Evolutionary conservation across 768 basidiomycete species (phyloP).

Genomic region (Suillus lakei): DNA sequence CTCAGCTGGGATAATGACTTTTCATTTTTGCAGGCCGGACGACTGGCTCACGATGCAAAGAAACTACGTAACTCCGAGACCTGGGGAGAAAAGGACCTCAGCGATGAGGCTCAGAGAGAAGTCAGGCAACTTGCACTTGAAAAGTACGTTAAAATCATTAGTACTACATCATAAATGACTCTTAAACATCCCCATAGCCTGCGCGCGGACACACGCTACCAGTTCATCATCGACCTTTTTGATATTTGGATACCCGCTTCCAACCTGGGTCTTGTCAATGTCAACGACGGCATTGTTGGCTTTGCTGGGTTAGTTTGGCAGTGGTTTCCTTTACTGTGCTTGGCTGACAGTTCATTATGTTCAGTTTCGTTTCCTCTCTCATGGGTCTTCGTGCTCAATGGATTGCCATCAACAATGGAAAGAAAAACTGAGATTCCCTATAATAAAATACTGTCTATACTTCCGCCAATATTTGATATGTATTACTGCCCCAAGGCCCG

Average conservation of each 20-base stretch:
- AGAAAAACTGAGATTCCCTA: conserved; percentile 30
- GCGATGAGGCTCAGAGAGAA: conserved; percentile 67
- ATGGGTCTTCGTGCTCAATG: conserved; percentile 74
- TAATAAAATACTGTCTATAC: neutral
- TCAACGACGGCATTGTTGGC: conserved; percentile 88
- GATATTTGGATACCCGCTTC: conserved; percentile 93
- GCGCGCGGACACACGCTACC: conserved; percentile 68
- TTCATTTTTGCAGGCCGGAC: conserved; percentile 49
- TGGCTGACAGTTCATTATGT: conserved; percentile 12
- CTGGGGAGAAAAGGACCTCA: conserved; percentile 70
- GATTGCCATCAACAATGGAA: conserved; percentile 52
- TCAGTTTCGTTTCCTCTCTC: conserved; percentile 70
- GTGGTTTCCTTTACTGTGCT: neutral
- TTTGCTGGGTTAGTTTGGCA: conserved; percentile 72
- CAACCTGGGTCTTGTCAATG: conserved; percentile 69
- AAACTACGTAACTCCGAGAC: conserved; percentile 48
- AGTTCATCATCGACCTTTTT: conserved; percentile 82
- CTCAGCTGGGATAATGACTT: neutral
- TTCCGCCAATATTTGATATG: neutral
- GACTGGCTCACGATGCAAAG: conserved; percentile 65
- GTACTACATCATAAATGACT: neutral
- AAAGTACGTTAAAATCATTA: conserved; percentile 43
- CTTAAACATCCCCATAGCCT: conserved; percentile 45
- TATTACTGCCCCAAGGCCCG: too few species aligned
- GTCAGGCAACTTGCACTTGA: conserved; percentile 61